Evolutionary conservation across 108 stramenopile species (phyloP).

Genomic region (Cyclostephanos invisitatus): DNA sequence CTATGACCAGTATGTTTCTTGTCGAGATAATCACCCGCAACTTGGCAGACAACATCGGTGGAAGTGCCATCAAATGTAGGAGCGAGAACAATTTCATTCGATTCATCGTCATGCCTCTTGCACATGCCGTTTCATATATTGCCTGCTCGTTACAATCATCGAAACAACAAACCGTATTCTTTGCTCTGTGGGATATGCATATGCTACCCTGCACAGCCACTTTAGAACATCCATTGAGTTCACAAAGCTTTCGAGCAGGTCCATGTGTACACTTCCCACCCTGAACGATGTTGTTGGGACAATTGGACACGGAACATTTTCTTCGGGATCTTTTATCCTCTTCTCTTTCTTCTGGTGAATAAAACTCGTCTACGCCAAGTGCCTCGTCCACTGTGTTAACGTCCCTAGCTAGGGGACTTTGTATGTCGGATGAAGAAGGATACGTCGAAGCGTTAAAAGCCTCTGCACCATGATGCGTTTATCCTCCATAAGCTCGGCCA

Average conservation of each 20-base stretch:
- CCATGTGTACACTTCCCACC: slow-evolving; percentile 88
- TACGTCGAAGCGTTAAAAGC: slow-evolving; percentile 9
- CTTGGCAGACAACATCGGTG: background rate
- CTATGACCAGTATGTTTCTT: slow-evolving; percentile 10
- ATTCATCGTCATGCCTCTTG: slow-evolving; percentile 85
- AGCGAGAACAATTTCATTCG: slow-evolving; percentile 25
- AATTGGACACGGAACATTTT: slow-evolving; percentile 72
- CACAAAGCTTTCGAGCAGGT: slow-evolving; percentile 82
- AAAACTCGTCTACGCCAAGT: slow-evolving; percentile 6
- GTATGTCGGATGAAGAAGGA: background rate
- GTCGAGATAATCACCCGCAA: slow-evolving; percentile 3
- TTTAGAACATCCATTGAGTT: slow-evolving; percentile 67
- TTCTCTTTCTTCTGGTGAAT: slow-evolving; percentile 23
- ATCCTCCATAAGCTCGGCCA: slow-evolving; percentile 24
- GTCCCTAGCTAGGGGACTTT: background rate
- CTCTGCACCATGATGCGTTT: slow-evolving; percentile 20
- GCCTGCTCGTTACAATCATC: slow-evolving; percentile 80
- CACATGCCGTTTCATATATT: slow-evolving; percentile 86
- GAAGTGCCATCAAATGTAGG: slow-evolving; percentile 8
- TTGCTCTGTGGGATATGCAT: slow-evolving; percentile 89
- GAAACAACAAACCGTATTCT: slow-evolving; percentile 78
- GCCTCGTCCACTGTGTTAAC: slow-evolving; percentile 35
- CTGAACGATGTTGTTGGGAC: slow-evolving; percentile 85
- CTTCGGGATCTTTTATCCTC: slow-evolving; percentile 74
- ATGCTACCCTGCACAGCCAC: slow-evolving; percentile 86